A percentile compares a stretch with the other conserved stretches of the same genome.
These are phyloP conservation scores for Aspergillus clavatus DNA, from an alignment of 2,329 filamentous ascomycete species.

Conservation along the genomic window DNA sequence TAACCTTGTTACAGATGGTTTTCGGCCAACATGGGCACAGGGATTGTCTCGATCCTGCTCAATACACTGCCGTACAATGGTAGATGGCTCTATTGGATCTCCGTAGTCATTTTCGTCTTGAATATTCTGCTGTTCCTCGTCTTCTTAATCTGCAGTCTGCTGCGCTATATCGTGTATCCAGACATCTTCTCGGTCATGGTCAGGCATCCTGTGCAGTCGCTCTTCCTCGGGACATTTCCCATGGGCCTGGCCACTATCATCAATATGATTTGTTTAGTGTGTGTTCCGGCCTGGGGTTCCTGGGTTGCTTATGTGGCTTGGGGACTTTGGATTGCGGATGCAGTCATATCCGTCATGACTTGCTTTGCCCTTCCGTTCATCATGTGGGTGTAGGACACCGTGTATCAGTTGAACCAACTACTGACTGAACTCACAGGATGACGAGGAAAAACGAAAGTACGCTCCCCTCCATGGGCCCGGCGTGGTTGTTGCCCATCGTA, in stretches of 20 bases:
- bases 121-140: slow-evolving; percentile 27
- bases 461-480: slow-evolving; percentile 58
- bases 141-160: slow-evolving; percentile 44
- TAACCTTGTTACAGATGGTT: slow-evolving; percentile 27
- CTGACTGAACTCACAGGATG: slow-evolving; percentile 6
- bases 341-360: slow-evolving; percentile 46
- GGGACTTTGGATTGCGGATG: slow-evolving; percentile 55
- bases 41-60: slow-evolving; percentile 34
- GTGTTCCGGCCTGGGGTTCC: slow-evolving; percentile 53
- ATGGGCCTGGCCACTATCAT: slow-evolving; percentile 65
- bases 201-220: slow-evolving; percentile 57
- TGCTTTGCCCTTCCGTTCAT: slow-evolving; percentile 54
- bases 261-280: slow-evolving; percentile 58
- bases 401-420: not conserved
- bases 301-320: slow-evolving; percentile 52
- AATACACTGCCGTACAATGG: slow-evolving; percentile 33
- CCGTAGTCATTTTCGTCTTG: slow-evolving; percentile 27
- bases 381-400: slow-evolving; percentile 35
- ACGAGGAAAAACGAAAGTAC: slow-evolving; percentile 1
- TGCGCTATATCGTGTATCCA: slow-evolving; percentile 61
- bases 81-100: slow-evolving; percentile 33
- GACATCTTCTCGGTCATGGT: slow-evolving; percentile 62
- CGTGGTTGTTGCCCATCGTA: slow-evolving; percentile 61
- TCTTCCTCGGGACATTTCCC: slow-evolving; percentile 63
- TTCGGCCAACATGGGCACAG: slow-evolving; percentile 35